Conservation (phyloP, 352 stramenopile genomes). For the Pythium monospermum region DNA sequence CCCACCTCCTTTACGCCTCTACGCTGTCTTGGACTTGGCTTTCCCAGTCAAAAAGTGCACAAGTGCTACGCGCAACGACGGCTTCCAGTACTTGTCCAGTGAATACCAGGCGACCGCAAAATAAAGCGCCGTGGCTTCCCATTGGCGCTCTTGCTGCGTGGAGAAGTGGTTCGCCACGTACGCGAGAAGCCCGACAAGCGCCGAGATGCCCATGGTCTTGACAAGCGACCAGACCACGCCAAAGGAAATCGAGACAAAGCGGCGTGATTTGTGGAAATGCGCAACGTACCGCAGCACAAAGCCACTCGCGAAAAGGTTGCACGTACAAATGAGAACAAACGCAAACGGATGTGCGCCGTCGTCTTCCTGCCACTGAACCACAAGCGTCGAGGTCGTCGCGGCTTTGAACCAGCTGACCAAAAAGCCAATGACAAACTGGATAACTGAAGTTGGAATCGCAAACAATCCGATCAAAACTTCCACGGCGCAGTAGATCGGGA, state of each 20-base stretch:
- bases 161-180: conserved; percentile 57
- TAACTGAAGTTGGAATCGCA: conserved; percentile 31
- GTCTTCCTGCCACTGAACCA: conserved; percentile 49
- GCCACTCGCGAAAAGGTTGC: conserved; percentile 69
- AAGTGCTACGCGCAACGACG: conserved; percentile 33
- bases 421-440: conserved; percentile 51
- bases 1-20: not conserved
- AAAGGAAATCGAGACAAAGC: conserved; percentile 33
- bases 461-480: conserved; percentile 36
- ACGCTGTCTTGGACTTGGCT: conserved; percentile 3
- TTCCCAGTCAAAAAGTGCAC: conserved; percentile 11
- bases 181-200: conserved; percentile 43
- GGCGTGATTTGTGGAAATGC: conserved; percentile 37
- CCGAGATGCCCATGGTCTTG: conserved; percentile 36
- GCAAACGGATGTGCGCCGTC: conserved; percentile 40
- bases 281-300: conserved; percentile 48
- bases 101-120: conserved; percentile 64
- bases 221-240: conserved; percentile 35
- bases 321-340: conserved; percentile 59
- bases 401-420: conserved; percentile 71
- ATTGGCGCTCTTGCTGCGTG: conserved; percentile 35
- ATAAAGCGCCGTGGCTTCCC: conserved; percentile 53
- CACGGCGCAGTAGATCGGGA: conserved; percentile 52
- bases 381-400: conserved; percentile 60
- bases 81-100: conserved; percentile 71